phyloP scores from a whole-genome alignment of 208 protist species.

The Balamuthia mandrillaris region DNA sequence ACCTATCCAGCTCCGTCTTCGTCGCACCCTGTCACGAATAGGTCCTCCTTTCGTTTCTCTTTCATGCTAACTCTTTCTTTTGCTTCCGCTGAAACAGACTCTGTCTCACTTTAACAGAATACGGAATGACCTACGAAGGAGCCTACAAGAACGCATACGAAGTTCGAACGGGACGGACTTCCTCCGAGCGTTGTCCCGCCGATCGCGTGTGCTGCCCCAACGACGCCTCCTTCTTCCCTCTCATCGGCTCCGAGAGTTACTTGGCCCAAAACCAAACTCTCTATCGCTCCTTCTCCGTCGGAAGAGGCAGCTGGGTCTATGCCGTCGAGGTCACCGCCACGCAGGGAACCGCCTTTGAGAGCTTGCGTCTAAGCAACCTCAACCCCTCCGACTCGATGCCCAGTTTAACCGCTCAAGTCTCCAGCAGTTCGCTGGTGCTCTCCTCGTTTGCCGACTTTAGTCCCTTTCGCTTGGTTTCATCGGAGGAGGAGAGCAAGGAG shows the following conservation, averaged over 20 bases:
- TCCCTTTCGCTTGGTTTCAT: too few relatives aligned
- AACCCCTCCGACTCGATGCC: too few relatives aligned
- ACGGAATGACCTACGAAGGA: neutral
- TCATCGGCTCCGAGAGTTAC: neutral
- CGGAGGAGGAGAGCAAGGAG: too few relatives aligned
- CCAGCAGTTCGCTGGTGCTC: too few relatives aligned
- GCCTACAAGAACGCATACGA: slow-evolving; percentile 31
- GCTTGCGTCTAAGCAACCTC: too few relatives aligned
- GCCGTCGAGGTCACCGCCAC: neutral
- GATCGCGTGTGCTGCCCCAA: neutral
- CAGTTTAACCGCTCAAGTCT: too few relatives aligned
- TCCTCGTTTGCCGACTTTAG: too few relatives aligned
- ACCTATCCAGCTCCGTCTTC: neutral
- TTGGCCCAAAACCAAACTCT: neutral
- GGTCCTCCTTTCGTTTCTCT: too few relatives aligned
- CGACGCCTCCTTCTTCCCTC: slow-evolving; percentile 6
- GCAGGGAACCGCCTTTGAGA: neutral
- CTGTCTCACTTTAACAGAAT: neutral
- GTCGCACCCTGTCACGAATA: neutral
- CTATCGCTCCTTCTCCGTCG: neutral
- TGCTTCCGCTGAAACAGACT: neutral
- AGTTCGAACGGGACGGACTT: neutral
- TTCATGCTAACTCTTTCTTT: neutral
- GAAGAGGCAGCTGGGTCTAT: neutral
- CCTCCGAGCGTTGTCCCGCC: neutral